Base-by-base conservation (phyloP, 192 early-diverging fungal species). In the Rhizophagus sp. region DNA sequence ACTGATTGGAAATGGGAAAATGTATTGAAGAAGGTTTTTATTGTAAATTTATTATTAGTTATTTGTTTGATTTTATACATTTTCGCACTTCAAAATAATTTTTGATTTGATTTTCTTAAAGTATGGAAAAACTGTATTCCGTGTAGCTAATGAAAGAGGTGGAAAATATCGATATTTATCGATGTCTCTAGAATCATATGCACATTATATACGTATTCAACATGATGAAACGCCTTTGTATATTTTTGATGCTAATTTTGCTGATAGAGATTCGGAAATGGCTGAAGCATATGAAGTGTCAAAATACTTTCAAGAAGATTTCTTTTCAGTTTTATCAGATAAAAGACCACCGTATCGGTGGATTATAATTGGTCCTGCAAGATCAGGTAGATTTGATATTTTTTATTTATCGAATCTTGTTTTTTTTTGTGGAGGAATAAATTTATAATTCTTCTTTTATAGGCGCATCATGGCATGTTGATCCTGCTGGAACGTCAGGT, bases 381-480 rank as follows among this genome's bases (percentile, higher is more conserved):
- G 87, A 62, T 84, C 85, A 24, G 82, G 82, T 74, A 61, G 10
- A 36, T 24, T 13, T 73, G 19, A 13, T 66, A 30, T 17, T 7
- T 66, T 27, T 27, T 65, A 41, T 41, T 41, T 5, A 36, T 36
- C 25, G 15, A 30, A 57, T 57, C 2, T 57, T 0, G 9, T 25
- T 64, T 7, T 27, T 65, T 7, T 25, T 13, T 65, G 24, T 11
- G 13, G 10, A 36, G 15, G n/a, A 15, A 30, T 25, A 65, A 47
- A 22, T 39, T 24, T 25, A 41, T 33, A 44, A 22, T 25, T 72
- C 2, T 17, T 47, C 6, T 36, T 74, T 74, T 33, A 27, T 61
- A 74, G 84, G 84, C 0, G 87, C 87, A 4, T 80, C 85, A 0
- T 88, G 87, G 87, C 87, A 88, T 61, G 73, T 74, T 2, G 87